Percentiles rank a stretch among this genome's conserved stretches.
These are phyloP conservation scores for Pythium oligandrum DNA, from an alignment of 352 stramenopile genomes.

Conservation along the genomic window DNA sequence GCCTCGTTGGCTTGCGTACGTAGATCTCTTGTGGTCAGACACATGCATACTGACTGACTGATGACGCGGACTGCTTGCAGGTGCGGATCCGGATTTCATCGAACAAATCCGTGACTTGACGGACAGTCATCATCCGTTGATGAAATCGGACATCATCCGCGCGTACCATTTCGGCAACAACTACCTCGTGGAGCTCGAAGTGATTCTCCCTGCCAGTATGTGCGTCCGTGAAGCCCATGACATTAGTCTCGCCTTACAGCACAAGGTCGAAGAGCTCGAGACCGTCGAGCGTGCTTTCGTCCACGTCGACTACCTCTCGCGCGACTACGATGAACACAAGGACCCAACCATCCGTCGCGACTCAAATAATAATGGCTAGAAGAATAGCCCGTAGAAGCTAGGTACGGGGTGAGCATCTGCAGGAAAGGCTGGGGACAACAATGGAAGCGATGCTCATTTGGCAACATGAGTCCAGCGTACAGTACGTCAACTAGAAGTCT, in stretches of 20 bases:
- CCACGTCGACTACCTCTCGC: constrained; percentile 95
- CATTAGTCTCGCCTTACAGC: constrained; percentile 94
- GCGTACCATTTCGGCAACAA: constrained; percentile 97
- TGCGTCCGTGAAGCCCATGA: constrained; percentile 93
- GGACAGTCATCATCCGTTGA: constrained; percentile 79
- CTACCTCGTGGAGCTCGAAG: constrained; percentile 89
- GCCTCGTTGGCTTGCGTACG: constrained; percentile 83
- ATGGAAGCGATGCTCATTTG: no score
- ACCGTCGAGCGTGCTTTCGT: constrained; percentile 97
- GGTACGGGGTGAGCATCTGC: no score
- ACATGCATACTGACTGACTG: no score
- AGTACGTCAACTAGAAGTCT: no score
- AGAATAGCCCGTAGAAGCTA: no score
- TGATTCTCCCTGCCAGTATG: constrained; percentile 87
- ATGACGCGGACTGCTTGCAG: constrained; percentile 12
- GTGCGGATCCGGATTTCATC: constrained; percentile 92
- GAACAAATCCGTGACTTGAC: constrained; percentile 89
- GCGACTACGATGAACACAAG: constrained; percentile 89
- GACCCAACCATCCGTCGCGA: constrained; percentile 66
- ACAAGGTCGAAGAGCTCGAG: constrained; percentile 94
- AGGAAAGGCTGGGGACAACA: no score
- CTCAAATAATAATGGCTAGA: constrained; percentile 5
- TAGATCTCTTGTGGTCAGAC: constrained; percentile 2
- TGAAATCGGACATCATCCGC: constrained; percentile 91
- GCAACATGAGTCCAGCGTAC: no score